Conservation (phyloP, 2,329 filamentous ascomycete genomes). For the Fusarium cicatricum region DNA sequence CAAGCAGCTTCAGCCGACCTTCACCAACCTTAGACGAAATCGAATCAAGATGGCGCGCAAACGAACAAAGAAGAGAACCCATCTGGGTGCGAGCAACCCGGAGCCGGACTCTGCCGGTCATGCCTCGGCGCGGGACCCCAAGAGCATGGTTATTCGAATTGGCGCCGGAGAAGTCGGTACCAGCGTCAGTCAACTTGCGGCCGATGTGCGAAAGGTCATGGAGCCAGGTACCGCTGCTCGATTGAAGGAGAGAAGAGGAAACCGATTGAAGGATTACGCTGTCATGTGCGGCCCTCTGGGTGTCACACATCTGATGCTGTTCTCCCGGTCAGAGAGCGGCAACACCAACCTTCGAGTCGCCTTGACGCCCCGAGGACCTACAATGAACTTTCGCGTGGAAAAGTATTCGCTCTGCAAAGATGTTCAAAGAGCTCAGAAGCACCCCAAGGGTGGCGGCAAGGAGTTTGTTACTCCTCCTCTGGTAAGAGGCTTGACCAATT, state of each 20-base stretch:
- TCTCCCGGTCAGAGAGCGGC: conserved; percentile 87
- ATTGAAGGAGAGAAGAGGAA: conserved; percentile 87
- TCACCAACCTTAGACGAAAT: conserved; percentile 18
- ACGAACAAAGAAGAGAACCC: conserved; percentile 89
- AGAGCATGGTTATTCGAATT: conserved; percentile 98
- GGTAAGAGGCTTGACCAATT: conserved; percentile 54
- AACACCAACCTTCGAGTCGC: conserved; percentile 93
- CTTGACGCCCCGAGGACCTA: conserved; percentile 88
- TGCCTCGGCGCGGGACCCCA: conserved; percentile 75
- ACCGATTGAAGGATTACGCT: conserved; percentile 89
- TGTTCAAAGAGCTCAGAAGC: conserved; percentile 82
- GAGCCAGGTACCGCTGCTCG: conserved; percentile 92
- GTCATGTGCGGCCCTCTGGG: conserved; percentile 95
- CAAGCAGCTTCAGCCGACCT: conserved; percentile 16
- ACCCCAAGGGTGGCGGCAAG: conserved; percentile 82
- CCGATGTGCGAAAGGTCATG: conserved; percentile 93
- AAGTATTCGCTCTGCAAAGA: conserved; percentile 95
- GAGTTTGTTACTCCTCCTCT: conserved; percentile 87
- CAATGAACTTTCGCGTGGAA: conserved; percentile 92
- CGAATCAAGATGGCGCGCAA: conserved; percentile 73
- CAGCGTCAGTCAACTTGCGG: conserved; percentile 88
- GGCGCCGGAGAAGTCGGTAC: conserved; percentile 93
- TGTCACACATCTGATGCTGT: conserved; percentile 90
- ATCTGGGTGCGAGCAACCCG: conserved; percentile 72
- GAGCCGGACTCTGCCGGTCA: conserved; percentile 65